Evolutionary conservation across 306 rosid genomes (phyloP), one percentile per base, ranked within the genome.

Genomic region (Castanea mollissima): DNA sequence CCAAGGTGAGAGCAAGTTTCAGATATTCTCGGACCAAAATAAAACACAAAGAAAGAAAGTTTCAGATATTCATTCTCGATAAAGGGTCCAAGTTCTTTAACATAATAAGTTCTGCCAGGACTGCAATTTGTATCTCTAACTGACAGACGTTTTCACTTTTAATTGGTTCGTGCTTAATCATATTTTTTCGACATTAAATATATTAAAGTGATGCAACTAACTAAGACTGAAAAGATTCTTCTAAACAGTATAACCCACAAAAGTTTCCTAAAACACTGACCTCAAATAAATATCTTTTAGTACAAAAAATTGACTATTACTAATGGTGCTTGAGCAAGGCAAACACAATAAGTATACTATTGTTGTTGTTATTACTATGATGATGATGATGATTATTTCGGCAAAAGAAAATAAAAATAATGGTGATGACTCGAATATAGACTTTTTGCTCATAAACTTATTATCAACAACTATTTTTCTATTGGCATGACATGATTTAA

Each of bases 1-100:
- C 98, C 98, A 74, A 94, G 98, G 98, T 89, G 74, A 78, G 46
- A 59, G 2, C 5, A 71, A 64, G 44, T 35, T 58, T 23, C 46
- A 41, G 46, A 8, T 41, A 7, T 41, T 41, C 46, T 41, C 46
- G 46, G 46, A 41, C 46, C 46, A 41, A 41, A 41, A 41, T 2
- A 41, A 41, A 41, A 41, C 46, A 41, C 3, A 41, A 41, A 41
- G 46, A 41, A 41, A 41, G 46, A 41, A 41, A 41, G 46, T 7
- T 41, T 8, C 29, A 32, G 52, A 32, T 71, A 79, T 58, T 49
- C 64, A 80, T 71, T 21, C 70, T 23, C 67, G 57, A 74, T 64
- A 55, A 4, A 21, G 49, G 62, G 34, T 41, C 46, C 46, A 67
- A 69, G 75, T 82, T 60, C 21, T 35, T 16, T 70, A 54, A 57